These are phyloP conservation scores for Agrocybe chaxingu DNA, from an alignment of 768 basidiomycete genomes.

Conservation along the genomic window DNA sequence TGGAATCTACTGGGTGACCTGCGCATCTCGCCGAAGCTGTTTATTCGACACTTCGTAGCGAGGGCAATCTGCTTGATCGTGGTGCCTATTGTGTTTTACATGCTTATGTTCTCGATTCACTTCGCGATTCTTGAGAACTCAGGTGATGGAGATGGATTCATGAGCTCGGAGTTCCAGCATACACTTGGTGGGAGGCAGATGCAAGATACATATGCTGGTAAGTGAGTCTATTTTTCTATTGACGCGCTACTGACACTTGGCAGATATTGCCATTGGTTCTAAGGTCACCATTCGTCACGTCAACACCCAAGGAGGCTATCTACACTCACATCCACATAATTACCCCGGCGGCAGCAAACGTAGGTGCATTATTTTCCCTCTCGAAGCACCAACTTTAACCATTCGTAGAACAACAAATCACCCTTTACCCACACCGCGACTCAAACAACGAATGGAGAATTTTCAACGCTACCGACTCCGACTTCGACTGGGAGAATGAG, in stretches of 20 bases:
- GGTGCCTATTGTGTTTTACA: constrained; percentile 86
- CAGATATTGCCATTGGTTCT: constrained; percentile 87
- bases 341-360: constrained; percentile 92
- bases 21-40: constrained; percentile 70
- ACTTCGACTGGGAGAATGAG: constrained; percentile 42
- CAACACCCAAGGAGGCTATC: constrained; percentile 98
- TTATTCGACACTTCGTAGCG: constrained; percentile 83
- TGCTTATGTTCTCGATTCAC: constrained; percentile 96
- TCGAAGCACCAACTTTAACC: background rate
- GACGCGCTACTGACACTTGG: background rate
- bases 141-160: constrained; percentile 98
- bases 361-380: constrained; percentile 27
- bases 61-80: constrained; percentile 87
- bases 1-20: constrained; percentile 90
- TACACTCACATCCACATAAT: constrained; percentile 89
- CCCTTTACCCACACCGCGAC: constrained; percentile 98
- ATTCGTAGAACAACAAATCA: constrained; percentile 91
- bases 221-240: constrained; percentile 13
- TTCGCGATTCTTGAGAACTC: constrained; percentile 85
- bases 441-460: constrained; percentile 93
- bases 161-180: constrained; percentile 99
- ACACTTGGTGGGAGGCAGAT: constrained; percentile 86
- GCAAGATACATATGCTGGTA: constrained; percentile 90
- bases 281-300: constrained; percentile 81
- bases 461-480: constrained; percentile 61